Evolutionary conservation across 2,329 filamentous ascomycete species (phyloP).

Genomic region (Pseudocercospora fuligena): DNA sequence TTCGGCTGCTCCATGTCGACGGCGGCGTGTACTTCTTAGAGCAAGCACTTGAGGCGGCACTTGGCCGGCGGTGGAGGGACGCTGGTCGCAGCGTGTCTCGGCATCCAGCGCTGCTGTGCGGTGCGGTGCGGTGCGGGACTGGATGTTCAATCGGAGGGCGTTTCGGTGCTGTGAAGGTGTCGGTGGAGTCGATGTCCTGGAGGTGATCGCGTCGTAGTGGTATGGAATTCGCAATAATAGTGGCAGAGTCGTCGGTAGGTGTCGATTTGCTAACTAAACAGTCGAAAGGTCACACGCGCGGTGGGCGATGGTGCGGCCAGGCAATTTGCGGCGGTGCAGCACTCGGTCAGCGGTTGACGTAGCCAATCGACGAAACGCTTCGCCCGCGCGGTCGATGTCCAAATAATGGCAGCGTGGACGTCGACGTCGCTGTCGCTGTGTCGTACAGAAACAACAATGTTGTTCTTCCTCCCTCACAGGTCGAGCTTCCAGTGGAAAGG

Average conservation of each 20-base stretch:
- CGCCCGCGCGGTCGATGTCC: not conserved
- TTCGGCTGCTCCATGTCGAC: slow-evolving; percentile 19
- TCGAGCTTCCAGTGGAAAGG: not conserved
- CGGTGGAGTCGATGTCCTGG: not conserved
- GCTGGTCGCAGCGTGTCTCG: slow-evolving; percentile 5
- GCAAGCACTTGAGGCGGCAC: slow-evolving; percentile 3
- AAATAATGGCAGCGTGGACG: not conserved
- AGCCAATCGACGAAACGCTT: not conserved
- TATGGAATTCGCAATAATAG: not conserved
- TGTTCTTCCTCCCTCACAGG: not conserved
- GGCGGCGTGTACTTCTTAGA: not conserved
- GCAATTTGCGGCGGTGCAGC: slow-evolving; percentile 6
- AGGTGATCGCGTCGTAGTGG: not conserved
- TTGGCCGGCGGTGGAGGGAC: slow-evolving; percentile 2
- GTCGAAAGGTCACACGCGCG: not conserved
- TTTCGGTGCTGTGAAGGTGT: not conserved
- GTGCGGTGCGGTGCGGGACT: slow-evolving; percentile 7
- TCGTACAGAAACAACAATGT: not conserved
- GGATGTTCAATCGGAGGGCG: not conserved
- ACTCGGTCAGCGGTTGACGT: slow-evolving; percentile 1
- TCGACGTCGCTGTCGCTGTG: not conserved
- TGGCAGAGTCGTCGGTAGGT: not conserved
- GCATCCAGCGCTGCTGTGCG: slow-evolving; percentile 14
- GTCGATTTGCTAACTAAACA: not conserved
- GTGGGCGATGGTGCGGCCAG: not conserved